A percentile compares a stretch with the other conserved stretches of the same genome.
Evolutionary conservation across 1,139 yeast species (phyloP).

Genomic region (Yamadazyma dendronema): DNA sequence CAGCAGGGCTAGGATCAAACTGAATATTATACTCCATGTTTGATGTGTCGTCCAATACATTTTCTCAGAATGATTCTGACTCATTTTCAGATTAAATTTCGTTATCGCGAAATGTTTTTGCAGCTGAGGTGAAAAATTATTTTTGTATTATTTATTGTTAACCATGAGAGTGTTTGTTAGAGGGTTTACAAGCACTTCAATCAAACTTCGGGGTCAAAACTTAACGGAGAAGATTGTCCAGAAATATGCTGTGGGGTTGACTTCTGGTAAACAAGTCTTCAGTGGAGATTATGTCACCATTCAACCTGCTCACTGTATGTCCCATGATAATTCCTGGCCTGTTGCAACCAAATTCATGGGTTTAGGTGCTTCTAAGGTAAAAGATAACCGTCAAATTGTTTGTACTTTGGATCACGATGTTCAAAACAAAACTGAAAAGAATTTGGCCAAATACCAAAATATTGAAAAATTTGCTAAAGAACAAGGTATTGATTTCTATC

Average conservation of each 20-base stretch:
- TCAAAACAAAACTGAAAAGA: conserved; percentile 86
- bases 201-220: conserved; percentile 58
- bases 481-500: conserved; percentile 96
- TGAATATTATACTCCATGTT: conserved; percentile 8
- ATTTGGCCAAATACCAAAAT: conserved; percentile 80
- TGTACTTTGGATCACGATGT: conserved; percentile 98
- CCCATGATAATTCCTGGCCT: conserved; percentile 99
- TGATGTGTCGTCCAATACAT: conserved; percentile 22
- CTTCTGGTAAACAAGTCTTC: conserved; percentile 66
- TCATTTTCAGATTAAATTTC: conserved; percentile 17
- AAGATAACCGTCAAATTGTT: conserved; percentile 86
- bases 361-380: conserved; percentile 80
- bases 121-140: conserved; percentile 6
- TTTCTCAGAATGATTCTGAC: conserved; percentile 24
- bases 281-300: conserved; percentile 96
- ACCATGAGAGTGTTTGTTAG: conserved; percentile 11
- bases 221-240: conserved; percentile 95
- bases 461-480: conserved; percentile 84
- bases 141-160: background rate
- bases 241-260: conserved; percentile 81
- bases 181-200: conserved; percentile 12
- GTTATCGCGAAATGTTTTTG: conserved; percentile 1
- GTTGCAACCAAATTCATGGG: conserved; percentile 96
- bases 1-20: conserved; percentile 32
- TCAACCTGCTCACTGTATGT: conserved; percentile 96